Evolutionary conservation across 2,329 filamentous ascomycete genomes (phyloP).

Genomic region (Colletotrichum falcatum): DNA sequence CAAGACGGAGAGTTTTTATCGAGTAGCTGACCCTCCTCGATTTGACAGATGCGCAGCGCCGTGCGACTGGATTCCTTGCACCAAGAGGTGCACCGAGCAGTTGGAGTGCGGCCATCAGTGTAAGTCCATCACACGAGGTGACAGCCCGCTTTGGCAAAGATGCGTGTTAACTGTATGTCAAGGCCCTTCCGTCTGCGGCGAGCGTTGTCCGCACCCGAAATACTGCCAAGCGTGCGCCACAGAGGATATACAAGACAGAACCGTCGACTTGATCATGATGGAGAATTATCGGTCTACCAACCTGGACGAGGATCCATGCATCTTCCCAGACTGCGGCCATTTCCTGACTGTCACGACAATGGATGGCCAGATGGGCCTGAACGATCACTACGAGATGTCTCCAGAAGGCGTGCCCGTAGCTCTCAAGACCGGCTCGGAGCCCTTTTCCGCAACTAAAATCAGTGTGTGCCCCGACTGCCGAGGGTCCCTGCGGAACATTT

Average conservation of each 20-base stretch:
- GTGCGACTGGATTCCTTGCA: conserved; percentile 75
- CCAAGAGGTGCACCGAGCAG: conserved; percentile 64
- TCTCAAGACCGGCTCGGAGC: conserved; percentile 53
- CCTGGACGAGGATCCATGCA: conserved; percentile 68
- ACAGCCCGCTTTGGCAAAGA: too few species aligned
- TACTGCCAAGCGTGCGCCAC: conserved; percentile 70
- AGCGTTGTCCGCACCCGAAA: conserved; percentile 63
- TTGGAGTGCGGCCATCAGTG: conserved; percentile 73
- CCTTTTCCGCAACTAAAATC: conserved; percentile 63
- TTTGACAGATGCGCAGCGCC: conserved; percentile 64
- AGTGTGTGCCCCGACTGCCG: conserved; percentile 71
- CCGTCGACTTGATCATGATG: conserved; percentile 69
- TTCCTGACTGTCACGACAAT: conserved; percentile 70
- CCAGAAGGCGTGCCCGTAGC: conserved; percentile 48
- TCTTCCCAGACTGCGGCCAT: conserved; percentile 74
- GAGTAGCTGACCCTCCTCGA: background rate
- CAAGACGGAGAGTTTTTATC: background rate
- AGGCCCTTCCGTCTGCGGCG: conserved; percentile 72
- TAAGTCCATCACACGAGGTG: conserved; percentile 39
- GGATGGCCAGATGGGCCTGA: conserved; percentile 70
- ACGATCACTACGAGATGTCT: conserved; percentile 60
- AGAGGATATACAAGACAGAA: conserved; percentile 55
- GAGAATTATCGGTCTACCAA: conserved; percentile 68
- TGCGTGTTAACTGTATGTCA: conserved; percentile 12
- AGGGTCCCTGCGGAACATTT: conserved; percentile 66